These are phyloP conservation scores for Candida palmyrensis DNA, from an alignment of 805 yeast genomes.

Conservation along the genomic window DNA sequence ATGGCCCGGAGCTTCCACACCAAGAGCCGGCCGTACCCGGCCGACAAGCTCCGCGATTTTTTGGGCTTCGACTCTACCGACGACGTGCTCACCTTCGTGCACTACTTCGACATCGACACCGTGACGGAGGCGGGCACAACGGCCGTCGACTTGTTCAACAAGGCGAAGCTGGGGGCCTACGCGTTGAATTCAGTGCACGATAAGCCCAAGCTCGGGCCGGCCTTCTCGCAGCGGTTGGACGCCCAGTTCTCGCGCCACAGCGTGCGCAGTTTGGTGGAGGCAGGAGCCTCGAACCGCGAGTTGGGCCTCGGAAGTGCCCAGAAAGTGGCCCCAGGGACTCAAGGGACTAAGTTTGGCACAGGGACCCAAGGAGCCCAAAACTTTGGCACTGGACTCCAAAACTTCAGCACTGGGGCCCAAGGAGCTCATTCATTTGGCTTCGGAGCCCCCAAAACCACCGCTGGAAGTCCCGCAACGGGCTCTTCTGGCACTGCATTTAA, in stretches of 20 bases:
- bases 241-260: constrained; percentile 15
- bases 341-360: too few species aligned
- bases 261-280: constrained; percentile 25
- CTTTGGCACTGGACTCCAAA: too few species aligned
- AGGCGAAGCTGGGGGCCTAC: constrained; percentile 36
- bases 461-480: too few species aligned
- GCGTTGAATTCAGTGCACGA: constrained; percentile 33
- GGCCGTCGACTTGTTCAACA: constrained; percentile 36
- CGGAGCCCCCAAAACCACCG: too few species aligned
- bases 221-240: constrained; percentile 29
- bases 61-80: constrained; percentile 65
- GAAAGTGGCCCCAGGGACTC: too few species aligned
- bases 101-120: constrained; percentile 55
- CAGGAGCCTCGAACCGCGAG: constrained; percentile 26
- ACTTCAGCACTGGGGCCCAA: too few species aligned
- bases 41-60: constrained; percentile 38
- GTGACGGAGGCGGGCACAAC: constrained; percentile 23
- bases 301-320: constrained; percentile 14
- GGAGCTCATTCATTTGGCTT: too few species aligned
- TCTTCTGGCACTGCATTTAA: too few species aligned
- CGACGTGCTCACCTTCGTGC: constrained; percentile 52
- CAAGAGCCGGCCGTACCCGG: constrained; percentile 61
- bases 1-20: constrained; percentile 65
- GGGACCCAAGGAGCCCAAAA: too few species aligned
- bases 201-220: constrained; percentile 33